Evolutionary conservation across 108 stramenopile genomes (phyloP), one percentile per base, ranked within the genome.

Genomic region (Nannochloropsis oceanica): DNA sequence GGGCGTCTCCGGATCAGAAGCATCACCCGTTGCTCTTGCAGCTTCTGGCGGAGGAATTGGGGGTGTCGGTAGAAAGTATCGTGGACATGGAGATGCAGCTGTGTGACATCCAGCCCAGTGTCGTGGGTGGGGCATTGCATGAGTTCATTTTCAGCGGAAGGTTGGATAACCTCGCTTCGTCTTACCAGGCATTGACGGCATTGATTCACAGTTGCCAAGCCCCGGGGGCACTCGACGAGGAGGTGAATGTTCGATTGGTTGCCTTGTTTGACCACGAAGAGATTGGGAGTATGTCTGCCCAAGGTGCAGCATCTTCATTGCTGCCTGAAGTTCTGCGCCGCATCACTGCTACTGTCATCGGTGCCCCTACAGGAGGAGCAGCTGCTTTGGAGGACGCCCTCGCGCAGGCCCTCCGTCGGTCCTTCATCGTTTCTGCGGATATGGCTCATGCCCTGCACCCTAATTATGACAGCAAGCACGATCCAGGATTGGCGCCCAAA

Each of bases 211-310:
- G 12, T 42, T 14, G 42, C 0, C 59, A 25, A 44, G 46, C n/a
- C 11, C 24, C 73, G 46, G 59, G 43, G 11, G 12, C 84, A 22
- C 79, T 93, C 34, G 85, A 91, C 42, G 84, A 86, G 12, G 95
- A 94, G 79, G 43, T 83, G 13, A 94, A 94, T 81, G 92, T 97
- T 42, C 91, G 92, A 43, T 91, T 97, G 88, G 91, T 95, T 73
- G 95, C 94, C 12, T 92, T 98, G 82, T 99, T 98, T 87, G 98
- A 99, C 90, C 96, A 99, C 85, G 98, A 99, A 91, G 98, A 99
- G 88, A 93, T 98, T 26, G 97, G 98, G 26, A 86, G 86, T 59
- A 82, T 25, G n/a, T 86, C 86, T 8, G 81, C 93, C 84, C 92
- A 91, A 18, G 90, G 93, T 82, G 80, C 90, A 24, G 89, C 87